Evolutionary conservation across 306 rosid genomes (phyloP), one percentile per base, ranked within the genome.

Genomic region (Cyclanthera cordifolia): DNA sequence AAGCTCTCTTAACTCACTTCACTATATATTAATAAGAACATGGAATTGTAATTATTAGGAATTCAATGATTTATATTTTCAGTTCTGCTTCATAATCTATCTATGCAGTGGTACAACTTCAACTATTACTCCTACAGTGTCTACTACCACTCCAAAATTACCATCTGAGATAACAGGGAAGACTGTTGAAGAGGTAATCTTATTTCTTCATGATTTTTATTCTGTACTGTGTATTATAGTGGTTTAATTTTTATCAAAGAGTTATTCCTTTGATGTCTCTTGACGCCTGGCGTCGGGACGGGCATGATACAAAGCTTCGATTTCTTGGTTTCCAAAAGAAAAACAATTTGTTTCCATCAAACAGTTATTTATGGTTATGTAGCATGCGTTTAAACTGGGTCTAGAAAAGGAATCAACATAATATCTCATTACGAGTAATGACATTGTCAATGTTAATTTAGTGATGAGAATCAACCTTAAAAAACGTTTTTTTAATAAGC

Each of bases 101-200:
- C 69, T 82, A 43, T 84, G 50, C 25, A 19, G n/a, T 32, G 83
- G 94, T 72, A 87, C 91, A 80, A 87, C 91, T 72, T 82, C 95
- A 69, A 75, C 73, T 72, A 80, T 82, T 54, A 84, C 80, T 72
- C 67, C 88, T 67, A 32, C 84, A 13, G 87, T 76, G 75, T 71
- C 84, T 69, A 45, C 84, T 69, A 45, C 78, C 61, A 67, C 85
- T 41, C 94, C 96, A 59, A 87, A 85, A 78, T 75, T 90, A 67
- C 99, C 99, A 0, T 93, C 96, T 59, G 96, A 93, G 84, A 87
- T 93, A 75, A 87, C 87, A 3, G 98, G 96, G 75, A 93, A 87
- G 82, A 87, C 91, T 69, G 96, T 93, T 73, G 99, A 87, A 76
- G 99, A 93, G 99, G 99, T 90, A 83, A 49, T 70, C 41, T 34